These are phyloP conservation scores for Debaryomyces fabryi DNA, from an alignment of 1,139 yeast genomes.

Conservation along the genomic window DNA sequence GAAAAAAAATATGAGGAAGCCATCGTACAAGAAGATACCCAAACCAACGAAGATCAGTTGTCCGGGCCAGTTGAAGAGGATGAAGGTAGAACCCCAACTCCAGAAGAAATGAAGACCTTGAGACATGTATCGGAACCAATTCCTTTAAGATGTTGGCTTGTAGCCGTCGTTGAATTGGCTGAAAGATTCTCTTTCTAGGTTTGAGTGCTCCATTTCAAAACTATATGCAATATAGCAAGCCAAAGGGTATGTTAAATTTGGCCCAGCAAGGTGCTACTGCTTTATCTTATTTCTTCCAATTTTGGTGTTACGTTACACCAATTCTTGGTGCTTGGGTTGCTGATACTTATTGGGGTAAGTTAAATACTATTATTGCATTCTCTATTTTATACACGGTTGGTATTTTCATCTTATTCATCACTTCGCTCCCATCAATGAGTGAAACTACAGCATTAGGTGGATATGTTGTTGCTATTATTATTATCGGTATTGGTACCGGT, in stretches of 20 bases:
- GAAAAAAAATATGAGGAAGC: not conserved
- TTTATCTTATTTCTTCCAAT: conserved; percentile 73
- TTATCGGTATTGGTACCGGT: conserved; percentile 80
- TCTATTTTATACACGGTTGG: conserved; percentile 64
- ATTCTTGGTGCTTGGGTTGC: conserved; percentile 76
- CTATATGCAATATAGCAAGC: conserved; percentile 64
- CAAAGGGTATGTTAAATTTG: conserved; percentile 64
- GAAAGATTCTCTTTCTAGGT: conserved; percentile 89
- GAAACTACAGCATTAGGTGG: conserved; percentile 52
- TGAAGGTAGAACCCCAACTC: conserved; percentile 40
- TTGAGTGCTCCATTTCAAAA: conserved; percentile 75
- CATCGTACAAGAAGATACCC: not conserved
- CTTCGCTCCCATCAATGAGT: conserved; percentile 69
- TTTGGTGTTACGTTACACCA: conserved; percentile 84
- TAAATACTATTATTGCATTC: conserved; percentile 65
- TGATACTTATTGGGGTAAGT: conserved; percentile 75
- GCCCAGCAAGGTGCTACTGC: conserved; percentile 73
- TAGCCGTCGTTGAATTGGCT: conserved; percentile 77
- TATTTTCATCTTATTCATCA: conserved; percentile 64
- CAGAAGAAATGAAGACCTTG: conserved; percentile 40
- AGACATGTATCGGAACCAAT: conserved; percentile 45
- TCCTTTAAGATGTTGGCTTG: conserved; percentile 62
- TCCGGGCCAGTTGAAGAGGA: conserved; percentile 15
- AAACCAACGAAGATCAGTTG: conserved; percentile 1
- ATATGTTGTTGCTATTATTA: conserved; percentile 61